Percentiles rank a stretch among this genome's conserved stretches.
Conservation (phyloP, 352 stramenopile genomes). For the Pythium pyrilobum region DNA sequence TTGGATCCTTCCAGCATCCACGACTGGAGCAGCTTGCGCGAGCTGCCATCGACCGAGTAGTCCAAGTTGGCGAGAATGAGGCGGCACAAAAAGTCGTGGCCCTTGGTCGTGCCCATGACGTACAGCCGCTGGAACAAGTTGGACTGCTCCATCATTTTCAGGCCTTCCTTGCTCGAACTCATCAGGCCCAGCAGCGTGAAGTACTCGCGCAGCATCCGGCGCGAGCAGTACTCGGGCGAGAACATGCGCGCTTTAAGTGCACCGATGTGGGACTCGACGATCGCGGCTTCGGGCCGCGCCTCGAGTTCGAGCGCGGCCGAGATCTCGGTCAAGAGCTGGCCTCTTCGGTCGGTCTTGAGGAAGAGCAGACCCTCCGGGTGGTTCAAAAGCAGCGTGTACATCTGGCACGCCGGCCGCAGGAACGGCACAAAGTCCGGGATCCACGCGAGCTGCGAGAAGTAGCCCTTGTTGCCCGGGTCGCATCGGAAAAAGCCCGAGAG, state of each 20-base stretch:
- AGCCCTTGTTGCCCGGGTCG: constrained; percentile 85
- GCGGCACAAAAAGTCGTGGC: constrained; percentile 85
- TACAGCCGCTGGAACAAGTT: constrained; percentile 87
- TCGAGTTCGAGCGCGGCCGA: constrained; percentile 80
- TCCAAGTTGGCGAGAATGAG: constrained; percentile 86
- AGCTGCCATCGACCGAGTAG: constrained; percentile 85
- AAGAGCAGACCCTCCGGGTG: constrained; percentile 84
- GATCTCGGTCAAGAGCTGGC: constrained; percentile 82
- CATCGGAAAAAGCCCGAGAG: constrained; percentile 89
- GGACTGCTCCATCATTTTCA: constrained; percentile 90
- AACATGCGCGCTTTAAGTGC: constrained; percentile 87
- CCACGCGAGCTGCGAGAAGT: constrained; percentile 87
- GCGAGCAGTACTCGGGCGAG: constrained; percentile 79
- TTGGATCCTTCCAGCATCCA: constrained; percentile 88
- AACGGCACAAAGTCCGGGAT: constrained; percentile 88
- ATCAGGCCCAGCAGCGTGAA: constrained; percentile 86
- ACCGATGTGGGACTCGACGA: constrained; percentile 86
- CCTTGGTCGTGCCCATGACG: constrained; percentile 83
- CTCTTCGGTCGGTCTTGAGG: constrained; percentile 81
- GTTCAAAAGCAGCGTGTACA: constrained; percentile 87
- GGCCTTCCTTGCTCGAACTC: constrained; percentile 84
- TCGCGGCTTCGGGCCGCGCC: constrained; percentile 76
- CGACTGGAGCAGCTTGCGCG: constrained; percentile 79
- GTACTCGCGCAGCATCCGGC: constrained; percentile 86
- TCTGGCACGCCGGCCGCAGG: constrained; percentile 81